Evolutionary conservation across 805 yeast genomes (phyloP), one percentile per base, ranked within the genome.

Genomic region (Metschnikowia santaceciliae): DNA sequence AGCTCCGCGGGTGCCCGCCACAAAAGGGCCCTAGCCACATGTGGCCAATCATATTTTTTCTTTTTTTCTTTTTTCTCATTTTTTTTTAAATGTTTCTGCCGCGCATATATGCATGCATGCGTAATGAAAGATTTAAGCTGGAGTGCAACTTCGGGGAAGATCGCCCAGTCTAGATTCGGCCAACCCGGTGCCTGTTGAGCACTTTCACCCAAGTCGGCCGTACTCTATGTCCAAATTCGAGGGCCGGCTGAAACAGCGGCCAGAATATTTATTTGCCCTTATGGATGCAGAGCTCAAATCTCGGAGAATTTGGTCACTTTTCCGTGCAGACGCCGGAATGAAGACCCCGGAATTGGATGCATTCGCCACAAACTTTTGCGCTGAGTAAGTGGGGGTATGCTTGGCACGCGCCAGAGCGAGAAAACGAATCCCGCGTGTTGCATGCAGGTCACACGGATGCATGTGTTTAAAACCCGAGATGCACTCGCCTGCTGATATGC

Each of bases 81-180:
- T 11, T 13, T 38, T 22, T n/a, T 22, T n/a, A 3, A 14, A 10
- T 7, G 4, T 7, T 20, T 11, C n/a, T 13, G 26, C n/a, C 11
- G 44, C 22, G 23, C 22, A 15, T 11, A 6, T 17, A 20, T 42
- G 36, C 36, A 42, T 32, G 45, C 45, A 17, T 19, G 13, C 19
- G 45, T 32, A 19, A 14, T 10, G 14, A 23, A 14, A 42, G 32
- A 42, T 30, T 17, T 17, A 41, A 17, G 35, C 20, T 11, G 22
- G 23, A 13, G 13, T 32, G 36, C 45, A 36, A 42, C 30, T 42
- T 42, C 15, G 23, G 32, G 30, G 15, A 30, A 15, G 35, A 26
- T 15, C 37, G 46, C 37, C 46, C 36, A 33, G 22, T 33, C 38
- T 42, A 42, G 46, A 34, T 46, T 41, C 49, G 19, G 46, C 20